Evolutionary conservation across 2,329 filamentous ascomycete species (phyloP), one percentile per base, ranked within the genome.

Genomic region (Tolypocladium inflatum): DNA sequence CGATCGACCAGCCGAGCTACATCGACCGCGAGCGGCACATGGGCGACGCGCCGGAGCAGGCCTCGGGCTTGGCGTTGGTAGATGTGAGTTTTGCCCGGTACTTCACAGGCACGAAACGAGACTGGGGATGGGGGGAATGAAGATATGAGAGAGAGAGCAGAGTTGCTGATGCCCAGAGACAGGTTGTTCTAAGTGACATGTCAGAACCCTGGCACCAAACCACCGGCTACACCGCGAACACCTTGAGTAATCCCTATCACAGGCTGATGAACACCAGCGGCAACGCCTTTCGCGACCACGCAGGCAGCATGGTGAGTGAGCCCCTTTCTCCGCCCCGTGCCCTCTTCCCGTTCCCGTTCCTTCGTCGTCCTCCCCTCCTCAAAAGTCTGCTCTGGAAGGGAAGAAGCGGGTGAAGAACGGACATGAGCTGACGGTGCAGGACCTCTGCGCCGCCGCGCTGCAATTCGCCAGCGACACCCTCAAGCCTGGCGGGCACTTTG

Each of bases 251-350:
- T 84, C 91, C 91, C 63, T 94, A 95, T 85, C 73, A 77, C 82
- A 99, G 94, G 94, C 88, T 99, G 88, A 96, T 97, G 91, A 99
- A 99, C 75, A 97, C 93, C 66, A 96, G 89, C 76, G 94, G 94
- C 58, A 88, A 90, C 67, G 75, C 75, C 23, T 94, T 96, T 70
- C 85, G 86, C 63, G 94, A 99, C 74, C 94, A 99, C 74, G 87
- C 86, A 11, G 90, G 90, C 37, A 97, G 91, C 75, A 97, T 99
- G 90, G 93, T 97, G 76, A 70, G 93, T 97, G 76, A 70, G 87
- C 41, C 11, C 37, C 13, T 8, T 26, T 10, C 21, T 35, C 50
- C 26, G 26, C 45, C 26, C 17, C 8, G 11, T 7, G 8, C 15
- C 23, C 17, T 30, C 21, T 23, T 11, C 8, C 45, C 23, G 13